Conservation (phyloP, 495 filamentous ascomycete genomes). For the Tuber melanosporum region DNA sequence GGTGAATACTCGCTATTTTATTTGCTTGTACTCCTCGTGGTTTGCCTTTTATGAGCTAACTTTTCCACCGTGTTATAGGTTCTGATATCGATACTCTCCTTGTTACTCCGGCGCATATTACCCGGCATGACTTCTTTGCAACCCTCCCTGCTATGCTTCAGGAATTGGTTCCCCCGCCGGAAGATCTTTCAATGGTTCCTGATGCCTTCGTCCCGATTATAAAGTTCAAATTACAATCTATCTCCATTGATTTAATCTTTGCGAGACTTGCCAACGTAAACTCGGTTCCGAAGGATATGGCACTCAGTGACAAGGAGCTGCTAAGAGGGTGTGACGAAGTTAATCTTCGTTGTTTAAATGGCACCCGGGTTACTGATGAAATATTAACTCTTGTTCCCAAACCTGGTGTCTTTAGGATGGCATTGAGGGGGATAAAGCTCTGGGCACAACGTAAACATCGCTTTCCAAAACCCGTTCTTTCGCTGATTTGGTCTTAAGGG, state of each 20-base stretch:
- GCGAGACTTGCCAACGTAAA: conserved; percentile 63
- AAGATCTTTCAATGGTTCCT: conserved; percentile 76
- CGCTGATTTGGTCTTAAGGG: conserved; percentile 42
- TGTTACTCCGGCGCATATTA: conserved; percentile 79
- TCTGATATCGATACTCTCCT: conserved; percentile 97
- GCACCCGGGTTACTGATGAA: conserved; percentile 85
- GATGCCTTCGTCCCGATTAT: conserved; percentile 94
- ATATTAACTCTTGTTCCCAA: conserved; percentile 85
- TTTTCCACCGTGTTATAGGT: conserved; percentile 46
- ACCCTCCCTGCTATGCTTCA: conserved; percentile 71
- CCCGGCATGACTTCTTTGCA: conserved; percentile 81
- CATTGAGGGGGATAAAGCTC: conserved; percentile 83
- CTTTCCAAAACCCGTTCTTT: not conserved
- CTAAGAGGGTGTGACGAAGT: conserved; percentile 78
- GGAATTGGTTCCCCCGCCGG: conserved; percentile 63
- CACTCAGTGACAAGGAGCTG: conserved; percentile 72
- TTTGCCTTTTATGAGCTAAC: conserved; percentile 16
- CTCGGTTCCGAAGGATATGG: conserved; percentile 64
- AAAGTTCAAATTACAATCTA: conserved; percentile 80
- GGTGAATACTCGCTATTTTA: conserved; percentile 45
- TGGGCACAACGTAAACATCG: conserved; percentile 73
- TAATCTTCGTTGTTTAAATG: conserved; percentile 83
- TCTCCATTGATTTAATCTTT: conserved; percentile 93
- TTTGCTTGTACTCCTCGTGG: conserved; percentile 3
- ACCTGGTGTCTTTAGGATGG: conserved; percentile 75